These are phyloP conservation scores for Mycocentrospora acerina DNA, from an alignment of 2,329 filamentous ascomycete genomes.

Conservation along the genomic window DNA sequence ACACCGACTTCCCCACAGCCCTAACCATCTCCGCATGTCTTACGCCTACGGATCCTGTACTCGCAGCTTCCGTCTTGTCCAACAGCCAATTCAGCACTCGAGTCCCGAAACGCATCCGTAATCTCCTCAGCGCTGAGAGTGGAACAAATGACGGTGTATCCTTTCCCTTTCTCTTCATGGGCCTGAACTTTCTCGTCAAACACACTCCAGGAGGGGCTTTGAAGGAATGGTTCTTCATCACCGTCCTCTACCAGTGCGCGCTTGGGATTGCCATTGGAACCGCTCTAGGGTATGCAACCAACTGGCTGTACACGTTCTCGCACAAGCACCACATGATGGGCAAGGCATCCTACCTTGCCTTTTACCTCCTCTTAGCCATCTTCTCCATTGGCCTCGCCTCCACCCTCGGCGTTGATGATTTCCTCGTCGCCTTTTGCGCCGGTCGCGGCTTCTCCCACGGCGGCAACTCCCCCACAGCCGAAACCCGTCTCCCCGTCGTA, in stretches of 20 bases:
- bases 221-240: constrained; percentile 56
- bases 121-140: constrained; percentile 56
- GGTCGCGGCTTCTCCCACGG: constrained; percentile 57
- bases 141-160: constrained; percentile 59
- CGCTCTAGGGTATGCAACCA: constrained; percentile 50
- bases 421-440: constrained; percentile 58
- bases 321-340: constrained; percentile 50
- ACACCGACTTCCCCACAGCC: constrained; percentile 48
- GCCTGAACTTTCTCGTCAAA: constrained; percentile 49
- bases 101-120: constrained; percentile 53
- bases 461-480: constrained; percentile 53
- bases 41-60: constrained; percentile 59
- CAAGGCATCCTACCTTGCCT: constrained; percentile 53
- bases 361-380: constrained; percentile 58
- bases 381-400: constrained; percentile 55
- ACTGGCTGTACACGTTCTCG: constrained; percentile 52
- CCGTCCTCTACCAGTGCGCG: constrained; percentile 57
- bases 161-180: constrained; percentile 60
- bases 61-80: constrained; percentile 56
- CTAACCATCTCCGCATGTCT: constrained; percentile 57
- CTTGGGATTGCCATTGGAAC: constrained; percentile 53
- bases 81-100: constrained; percentile 56
- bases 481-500: constrained; percentile 51
- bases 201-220: constrained; percentile 42
- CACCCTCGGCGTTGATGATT: constrained; percentile 57